Conservation (phyloP, 2,329 filamentous ascomycete species). For the Ceratocystis harringtonii region DNA sequence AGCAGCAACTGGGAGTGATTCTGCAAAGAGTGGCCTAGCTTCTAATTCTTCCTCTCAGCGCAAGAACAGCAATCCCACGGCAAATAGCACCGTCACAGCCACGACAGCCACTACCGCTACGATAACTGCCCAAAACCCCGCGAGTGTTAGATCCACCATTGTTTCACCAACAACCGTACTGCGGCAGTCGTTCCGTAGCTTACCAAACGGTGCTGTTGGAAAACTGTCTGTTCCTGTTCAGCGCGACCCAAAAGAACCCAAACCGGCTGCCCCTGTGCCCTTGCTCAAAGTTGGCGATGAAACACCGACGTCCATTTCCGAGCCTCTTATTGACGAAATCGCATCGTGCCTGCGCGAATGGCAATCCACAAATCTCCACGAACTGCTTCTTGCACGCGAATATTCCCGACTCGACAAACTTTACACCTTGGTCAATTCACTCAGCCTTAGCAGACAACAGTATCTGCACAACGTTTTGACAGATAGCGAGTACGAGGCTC, state of each 20-base stretch:
- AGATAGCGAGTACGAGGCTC: slow-evolving; percentile 58
- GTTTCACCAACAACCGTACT: slow-evolving; percentile 14
- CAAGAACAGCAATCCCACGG: slow-evolving; percentile 21
- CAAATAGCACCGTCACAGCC: not conserved
- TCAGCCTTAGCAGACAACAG: slow-evolving; percentile 76
- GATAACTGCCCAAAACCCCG: not conserved
- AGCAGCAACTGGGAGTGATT: slow-evolving; percentile 27
- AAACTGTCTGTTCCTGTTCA: slow-evolving; percentile 34
- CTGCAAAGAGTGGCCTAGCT: slow-evolving; percentile 39
- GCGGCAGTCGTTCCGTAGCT: slow-evolving; percentile 22
- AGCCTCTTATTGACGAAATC: slow-evolving; percentile 93
- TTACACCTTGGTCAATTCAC: slow-evolving; percentile 61
- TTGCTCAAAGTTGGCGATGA: slow-evolving; percentile 98
- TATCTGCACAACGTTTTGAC: slow-evolving; percentile 91
- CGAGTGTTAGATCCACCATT: slow-evolving; percentile 12
- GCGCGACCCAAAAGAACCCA: slow-evolving; percentile 52
- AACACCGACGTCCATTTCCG: slow-evolving; percentile 73
- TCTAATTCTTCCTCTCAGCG: slow-evolving; percentile 23
- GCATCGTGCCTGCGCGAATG: slow-evolving; percentile 92
- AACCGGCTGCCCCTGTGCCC: slow-evolving; percentile 81
- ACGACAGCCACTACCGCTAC: not conserved
- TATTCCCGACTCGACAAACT: slow-evolving; percentile 72
- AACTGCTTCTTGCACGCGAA: slow-evolving; percentile 67
- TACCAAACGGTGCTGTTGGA: slow-evolving; percentile 28
- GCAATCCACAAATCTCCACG: slow-evolving; percentile 94